phyloP scores from a whole-genome alignment of 2,329 filamentous ascomycete species.

The Pseudogymnoascus sp. region DNA sequence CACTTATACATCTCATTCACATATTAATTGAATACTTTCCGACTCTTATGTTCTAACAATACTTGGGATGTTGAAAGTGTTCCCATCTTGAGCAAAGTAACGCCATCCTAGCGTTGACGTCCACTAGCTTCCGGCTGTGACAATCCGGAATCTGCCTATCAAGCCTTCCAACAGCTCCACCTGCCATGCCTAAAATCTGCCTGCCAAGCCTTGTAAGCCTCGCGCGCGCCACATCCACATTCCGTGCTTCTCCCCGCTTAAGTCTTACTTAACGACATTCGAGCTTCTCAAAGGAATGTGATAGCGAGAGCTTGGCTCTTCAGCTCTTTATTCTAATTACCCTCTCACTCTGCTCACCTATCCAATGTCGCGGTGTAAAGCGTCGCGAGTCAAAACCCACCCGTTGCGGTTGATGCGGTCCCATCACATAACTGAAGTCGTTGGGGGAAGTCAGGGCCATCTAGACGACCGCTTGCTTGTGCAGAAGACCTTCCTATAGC shows the following conservation, averaged over 20 bases:
- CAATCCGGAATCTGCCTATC: not conserved
- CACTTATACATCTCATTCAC: not conserved
- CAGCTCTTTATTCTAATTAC: not conserved
- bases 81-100: not conserved
- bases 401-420: too few relatives aligned
- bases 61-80: not conserved
- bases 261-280: not conserved
- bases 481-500: too few relatives aligned
- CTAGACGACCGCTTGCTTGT: too few relatives aligned
- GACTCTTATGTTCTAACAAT: not conserved
- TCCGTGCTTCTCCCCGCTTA: not conserved
- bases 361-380: not conserved
- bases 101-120: not conserved
- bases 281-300: not conserved
- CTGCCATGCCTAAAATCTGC: not conserved
- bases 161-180: not conserved
- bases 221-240: not conserved
- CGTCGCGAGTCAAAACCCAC: too few relatives aligned
- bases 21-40: not conserved
- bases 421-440: too few relatives aligned
- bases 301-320: not conserved
- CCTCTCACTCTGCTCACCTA: not conserved
- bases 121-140: not conserved
- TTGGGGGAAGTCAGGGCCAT: too few relatives aligned
- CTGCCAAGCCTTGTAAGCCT: not conserved